These are phyloP conservation scores for Coemansia sp. DNA, from an alignment of 192 early-diverging fungal species.

Conservation along the genomic window DNA sequence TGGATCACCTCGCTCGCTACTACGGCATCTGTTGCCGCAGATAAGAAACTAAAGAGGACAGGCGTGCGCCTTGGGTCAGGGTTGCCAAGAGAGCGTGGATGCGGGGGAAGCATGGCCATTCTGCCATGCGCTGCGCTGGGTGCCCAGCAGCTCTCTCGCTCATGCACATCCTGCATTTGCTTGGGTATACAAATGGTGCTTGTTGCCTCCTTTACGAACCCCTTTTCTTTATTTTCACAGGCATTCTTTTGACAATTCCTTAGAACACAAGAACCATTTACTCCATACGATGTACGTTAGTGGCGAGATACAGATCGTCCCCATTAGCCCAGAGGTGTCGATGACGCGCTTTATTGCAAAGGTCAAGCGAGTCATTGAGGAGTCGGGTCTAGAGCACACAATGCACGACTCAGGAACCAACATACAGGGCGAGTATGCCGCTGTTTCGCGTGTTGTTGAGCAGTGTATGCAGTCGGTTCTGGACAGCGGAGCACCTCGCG, in stretches of 20 bases:
- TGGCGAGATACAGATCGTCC: constrained; percentile 48
- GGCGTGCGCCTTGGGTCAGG: neutral
- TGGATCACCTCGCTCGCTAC: constrained; percentile 72
- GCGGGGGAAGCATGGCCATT: too few relatives aligned
- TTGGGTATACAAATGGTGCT: too few relatives aligned
- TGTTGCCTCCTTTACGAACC: too few relatives aligned
- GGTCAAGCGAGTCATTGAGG: constrained; percentile 36
- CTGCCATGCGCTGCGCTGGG: too few relatives aligned
- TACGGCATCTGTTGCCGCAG: constrained; percentile 37
- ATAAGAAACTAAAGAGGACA: too few relatives aligned
- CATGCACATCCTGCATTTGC: too few relatives aligned
- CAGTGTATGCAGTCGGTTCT: constrained; percentile 47
- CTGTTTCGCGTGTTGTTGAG: constrained; percentile 27
- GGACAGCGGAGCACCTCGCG: constrained; percentile 42
- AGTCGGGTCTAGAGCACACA: constrained; percentile 41
- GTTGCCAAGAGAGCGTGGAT: too few relatives aligned
- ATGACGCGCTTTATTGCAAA: constrained; percentile 43
- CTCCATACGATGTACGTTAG: constrained; percentile 31
- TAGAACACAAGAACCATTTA: neutral
- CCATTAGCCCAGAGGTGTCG: constrained; percentile 31
- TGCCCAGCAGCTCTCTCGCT: too few relatives aligned
- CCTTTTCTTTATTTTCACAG: neutral
- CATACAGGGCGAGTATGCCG: constrained; percentile 44
- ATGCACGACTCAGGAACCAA: constrained; percentile 52
- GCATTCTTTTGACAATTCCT: neutral